Percentiles rank a stretch among this genome's conserved stretches.
phyloP scores from a whole-genome alignment of 768 basidiomycete genomes.

The Thelephora ganbajun region DNA sequence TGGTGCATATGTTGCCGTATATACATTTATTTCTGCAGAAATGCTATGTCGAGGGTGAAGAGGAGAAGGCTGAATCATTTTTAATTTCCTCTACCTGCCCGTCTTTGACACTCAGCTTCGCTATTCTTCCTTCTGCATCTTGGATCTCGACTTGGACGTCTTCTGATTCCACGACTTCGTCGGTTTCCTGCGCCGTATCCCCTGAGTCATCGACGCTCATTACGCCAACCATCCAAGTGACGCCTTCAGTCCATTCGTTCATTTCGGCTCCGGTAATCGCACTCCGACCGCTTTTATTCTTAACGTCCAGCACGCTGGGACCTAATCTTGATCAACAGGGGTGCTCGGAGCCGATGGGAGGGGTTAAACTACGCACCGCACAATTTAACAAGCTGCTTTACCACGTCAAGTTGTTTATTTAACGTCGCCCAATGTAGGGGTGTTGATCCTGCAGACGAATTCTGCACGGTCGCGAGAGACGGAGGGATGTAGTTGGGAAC shows the following conservation, averaged over 20 bases:
- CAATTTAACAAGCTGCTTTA: conserved; percentile 44
- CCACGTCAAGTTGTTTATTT: conserved; percentile 59
- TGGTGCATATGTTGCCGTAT: too few species aligned
- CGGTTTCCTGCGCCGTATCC: conserved; percentile 24
- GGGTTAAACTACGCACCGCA: conserved; percentile 16
- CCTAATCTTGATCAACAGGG: conserved; percentile 10
- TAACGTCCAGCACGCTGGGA: conserved; percentile 63
- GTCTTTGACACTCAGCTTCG: conserved; percentile 32
- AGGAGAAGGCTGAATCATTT: too few species aligned
- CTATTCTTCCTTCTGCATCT: conserved; percentile 57
- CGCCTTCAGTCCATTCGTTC: conserved; percentile 72
- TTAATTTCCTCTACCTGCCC: too few species aligned
- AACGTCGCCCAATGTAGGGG: conserved; percentile 87
- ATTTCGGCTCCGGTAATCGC: conserved; percentile 76
- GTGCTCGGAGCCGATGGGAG: background rate
- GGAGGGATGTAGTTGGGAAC: conserved; percentile 39
- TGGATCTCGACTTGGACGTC: conserved; percentile 57
- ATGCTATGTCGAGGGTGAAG: too few species aligned
- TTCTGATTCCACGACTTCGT: conserved; percentile 19
- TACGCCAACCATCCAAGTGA: conserved; percentile 67
- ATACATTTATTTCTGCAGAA: too few species aligned
- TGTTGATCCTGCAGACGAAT: conserved; percentile 56
- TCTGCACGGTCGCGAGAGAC: conserved; percentile 44
- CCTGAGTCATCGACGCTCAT: conserved; percentile 53
- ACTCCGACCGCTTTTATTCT: conserved; percentile 58